Base-by-base conservation (phyloP, 805 yeast genomes). In the Hyphopichia homilentoma region DNA sequence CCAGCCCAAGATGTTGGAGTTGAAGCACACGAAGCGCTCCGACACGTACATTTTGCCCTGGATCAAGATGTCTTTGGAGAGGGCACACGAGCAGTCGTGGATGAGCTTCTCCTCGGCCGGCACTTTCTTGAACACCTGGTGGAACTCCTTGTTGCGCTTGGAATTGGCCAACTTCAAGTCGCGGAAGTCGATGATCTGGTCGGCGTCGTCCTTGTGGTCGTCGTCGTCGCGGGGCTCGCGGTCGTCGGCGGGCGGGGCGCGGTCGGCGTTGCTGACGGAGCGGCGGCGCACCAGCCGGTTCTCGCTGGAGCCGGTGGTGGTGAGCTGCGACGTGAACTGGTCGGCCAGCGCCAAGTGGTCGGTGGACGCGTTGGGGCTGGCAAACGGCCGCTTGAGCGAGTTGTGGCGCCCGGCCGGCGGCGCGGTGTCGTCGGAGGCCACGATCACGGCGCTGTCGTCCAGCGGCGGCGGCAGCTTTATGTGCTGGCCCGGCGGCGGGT, bases 1-100 rank as follows among this genome's bases (percentile, higher is more conserved):
- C 69, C 81, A 72, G 0, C 87, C 87, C 35, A 81, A 61, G 28
- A 82, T 71, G 42, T 79, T 81, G 1, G 86, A 77, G 41, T 78
- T 77, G 55, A 82, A 82, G 44, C 81, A 71, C 12, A 82, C 53
- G 44, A 68, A 70, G 34, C 65, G 61, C 35, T 75, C 76, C 25
- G 79, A 68, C 5, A 82, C 54, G 51, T 75, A 81, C 48, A 82
- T 47, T 39, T 74, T 68, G 12, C 89, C 89, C 40, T 82, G 89
- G 12, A 79, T 65, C 20, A 82, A 55, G 24, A 82, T 77, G 43
- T 82, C 88, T 33, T 73, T 68, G 13, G 79, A 77, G 19, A 73
- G 61, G 0, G 88, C 88, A 59, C 88, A 81, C 13, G 77, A 68
- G 45, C 62, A 76, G 41, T 79, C 86, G 17, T 71, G 77, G 25